Percentiles rank a stretch among this genome's conserved stretches.
Conservation (phyloP, 2,329 filamentous ascomycete species). For the Aspergillus sojae region DNA sequence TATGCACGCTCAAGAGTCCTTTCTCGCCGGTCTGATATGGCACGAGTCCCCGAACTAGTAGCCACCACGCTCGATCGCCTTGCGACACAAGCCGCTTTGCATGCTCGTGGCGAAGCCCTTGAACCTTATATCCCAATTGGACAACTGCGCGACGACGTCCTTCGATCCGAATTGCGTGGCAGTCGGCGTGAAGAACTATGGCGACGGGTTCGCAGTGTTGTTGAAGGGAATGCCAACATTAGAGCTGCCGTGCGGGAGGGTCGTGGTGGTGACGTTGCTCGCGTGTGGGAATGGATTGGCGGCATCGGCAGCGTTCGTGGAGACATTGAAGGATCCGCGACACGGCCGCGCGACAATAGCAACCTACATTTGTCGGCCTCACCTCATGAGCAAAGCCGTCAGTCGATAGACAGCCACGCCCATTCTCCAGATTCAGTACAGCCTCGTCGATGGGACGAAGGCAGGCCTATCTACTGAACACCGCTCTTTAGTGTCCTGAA, state of each 20-base stretch:
- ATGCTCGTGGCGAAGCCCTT: constrained; percentile 64
- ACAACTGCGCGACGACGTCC: constrained; percentile 87
- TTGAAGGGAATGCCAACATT: constrained; percentile 93
- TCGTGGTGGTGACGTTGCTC: constrained; percentile 58
- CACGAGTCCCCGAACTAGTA: constrained; percentile 79
- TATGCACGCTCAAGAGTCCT: constrained; percentile 69
- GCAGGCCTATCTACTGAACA: constrained; percentile 44
- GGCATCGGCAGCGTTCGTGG: constrained; percentile 55
- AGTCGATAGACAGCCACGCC: constrained; percentile 18
- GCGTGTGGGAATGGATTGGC: constrained; percentile 71
- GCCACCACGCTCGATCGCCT: constrained; percentile 81
- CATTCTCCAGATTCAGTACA: constrained; percentile 29
- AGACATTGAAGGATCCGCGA: constrained; percentile 28
- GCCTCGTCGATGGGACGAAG: constrained; percentile 44
- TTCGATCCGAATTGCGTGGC: constrained; percentile 78
- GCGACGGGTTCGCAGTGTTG: constrained; percentile 78
- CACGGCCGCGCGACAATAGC: constrained; percentile 29
- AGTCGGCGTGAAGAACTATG: constrained; percentile 78
- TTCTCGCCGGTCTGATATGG: constrained; percentile 65
- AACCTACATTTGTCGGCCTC: constrained; percentile 32
- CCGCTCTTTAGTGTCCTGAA: not conserved
- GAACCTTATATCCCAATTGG: constrained; percentile 85
- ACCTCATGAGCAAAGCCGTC: constrained; percentile 22
- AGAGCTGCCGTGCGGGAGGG: constrained; percentile 71
- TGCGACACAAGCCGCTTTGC: constrained; percentile 79